Percentiles rank a stretch among this genome's conserved stretches.
These are phyloP conservation scores for Yamadazyma atmosphaerica DNA, from an alignment of 1,139 yeast genomes.

Conservation along the genomic window DNA sequence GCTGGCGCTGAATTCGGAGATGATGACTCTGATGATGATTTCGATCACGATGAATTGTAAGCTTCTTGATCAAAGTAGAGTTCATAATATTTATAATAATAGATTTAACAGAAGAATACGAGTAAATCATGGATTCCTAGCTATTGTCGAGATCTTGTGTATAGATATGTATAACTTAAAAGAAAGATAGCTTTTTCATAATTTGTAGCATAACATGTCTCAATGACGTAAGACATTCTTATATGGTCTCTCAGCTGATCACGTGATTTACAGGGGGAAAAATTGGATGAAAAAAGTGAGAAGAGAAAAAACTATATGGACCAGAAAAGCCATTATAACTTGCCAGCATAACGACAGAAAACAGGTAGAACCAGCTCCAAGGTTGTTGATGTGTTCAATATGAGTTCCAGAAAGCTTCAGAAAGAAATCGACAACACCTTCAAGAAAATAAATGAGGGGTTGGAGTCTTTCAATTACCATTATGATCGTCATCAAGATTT, in stretches of 20 bases:
- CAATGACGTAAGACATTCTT: too few species aligned
- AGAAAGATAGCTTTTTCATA: too few species aligned
- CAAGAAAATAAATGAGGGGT: conserved; percentile 94
- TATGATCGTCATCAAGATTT: conserved; percentile 46
- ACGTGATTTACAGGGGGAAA: neutral
- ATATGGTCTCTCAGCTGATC: too few species aligned
- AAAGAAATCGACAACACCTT: conserved; percentile 92
- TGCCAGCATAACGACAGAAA: too few species aligned
- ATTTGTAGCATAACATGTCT: too few species aligned
- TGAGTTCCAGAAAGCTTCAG: conserved; percentile 44
- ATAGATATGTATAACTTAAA: neutral
- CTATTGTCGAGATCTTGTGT: neutral
- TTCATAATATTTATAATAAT: conserved; percentile 1
- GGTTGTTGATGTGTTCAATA: conserved; percentile 4
- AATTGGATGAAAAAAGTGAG: neutral
- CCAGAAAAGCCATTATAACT: too few species aligned
- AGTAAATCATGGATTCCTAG: neutral
- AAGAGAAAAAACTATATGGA: neutral
- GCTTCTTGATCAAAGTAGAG: conserved; percentile 4
- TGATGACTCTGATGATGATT: conserved; percentile 64
- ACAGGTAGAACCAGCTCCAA: conserved; percentile 4
- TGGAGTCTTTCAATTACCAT: conserved; percentile 66
- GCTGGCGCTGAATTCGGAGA: conserved; percentile 48
- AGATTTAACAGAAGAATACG: neutral
- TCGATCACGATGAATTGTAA: conserved; percentile 57